Evolutionary conservation across 345 rosid species (phyloP), one percentile per base, ranked within the genome.

Genomic region (Linum lewisii): DNA sequence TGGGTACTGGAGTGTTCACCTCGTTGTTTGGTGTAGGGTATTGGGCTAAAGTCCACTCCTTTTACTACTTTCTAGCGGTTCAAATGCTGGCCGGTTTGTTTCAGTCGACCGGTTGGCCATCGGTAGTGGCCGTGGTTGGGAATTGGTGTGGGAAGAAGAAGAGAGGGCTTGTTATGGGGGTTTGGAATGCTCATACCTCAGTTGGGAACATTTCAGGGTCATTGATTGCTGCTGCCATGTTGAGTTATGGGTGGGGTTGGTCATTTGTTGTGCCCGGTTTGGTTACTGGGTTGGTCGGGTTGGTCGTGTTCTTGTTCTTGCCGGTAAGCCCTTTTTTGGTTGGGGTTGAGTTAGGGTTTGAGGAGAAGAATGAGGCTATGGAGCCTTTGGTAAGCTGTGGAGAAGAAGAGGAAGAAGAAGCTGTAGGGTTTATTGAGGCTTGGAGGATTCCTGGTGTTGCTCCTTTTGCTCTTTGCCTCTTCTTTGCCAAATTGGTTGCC

Each of bases 21-120:
- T 82, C 84, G 16, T 73, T 93, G 16, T 93, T 86, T 50, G 99
- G 99, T 0, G 70, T 76, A 14, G 99, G 89, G 0, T 88, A 82
- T 25, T 89, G 95, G 95, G 84, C 76, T 24, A 72, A 81, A 47
- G 51, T 89, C 56, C 99, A 93, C 53, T 80, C 51, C 66, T 85
- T 83, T 69, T 85, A 79, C 75, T 89, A 79, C 54, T 93, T 66
- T 75, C 63, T 93, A 60, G 67, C 76, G 5, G 64, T 77, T 16
- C 99, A 93, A 71, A 80, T 83, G 77, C n/a, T 87, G 62, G 89
- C 95, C 0, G 99, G 95, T 44, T 69, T 84, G 79, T 86, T 86
- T 75, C 97, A 93, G 69, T 89, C 99, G 22, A 93, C 91, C 16
- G 97, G 99, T 6, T 89, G 99, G 99, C 99, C 99, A 64, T 93